Base-by-base conservation (phyloP, 257 asterid genomes). In the Dorcoceras hygrometricum region DNA sequence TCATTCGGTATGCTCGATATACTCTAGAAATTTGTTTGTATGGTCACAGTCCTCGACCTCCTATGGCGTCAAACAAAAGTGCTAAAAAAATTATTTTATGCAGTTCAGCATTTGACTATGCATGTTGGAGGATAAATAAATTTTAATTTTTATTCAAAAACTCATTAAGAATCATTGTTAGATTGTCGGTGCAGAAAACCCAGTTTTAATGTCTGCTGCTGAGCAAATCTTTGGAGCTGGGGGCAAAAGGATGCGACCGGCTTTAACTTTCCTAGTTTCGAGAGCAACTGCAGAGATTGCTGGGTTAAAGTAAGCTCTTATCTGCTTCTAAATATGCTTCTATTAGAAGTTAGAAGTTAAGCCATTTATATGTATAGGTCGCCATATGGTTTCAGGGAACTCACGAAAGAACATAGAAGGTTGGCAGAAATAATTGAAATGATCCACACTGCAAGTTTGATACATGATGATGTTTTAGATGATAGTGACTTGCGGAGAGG, bases 151-250 rank as follows among this genome's bases (percentile, higher is more conserved):
- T 24, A 28, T 66, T 11, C 31, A 8, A 36, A 68, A 57, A 23
- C 71, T n/a, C 0, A 31, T 10, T 18, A 39, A 67, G 63, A 73
- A 23, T 67, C 48, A 58, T 70, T 59, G 57, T 63, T 71, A 94
- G 99, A 94, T 90, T 78, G 95, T 94, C 75, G 99, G 99, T 73
- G 89, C 99, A 69, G 99, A 94, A 76, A 94, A 88, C 72, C 97
- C 96, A 1, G 97, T 87, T 46, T 36, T 94, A 83, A 87, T 88
- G 95, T 90, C 99, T 69, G 96, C 96, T 67, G 97, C 97, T 5
- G 95, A 90, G 82, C 97, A 94, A 83, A 94, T 94, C 23, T 94
- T 94, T 71, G 89, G 96, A 68, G 99, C 99, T 64, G 97, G 99
- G 62, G 99, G 99, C 55, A 94, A 94, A 76, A 79, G 97, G 78